Base-by-base conservation (phyloP, 2,329 filamentous ascomycete species). In the Cryphonectria naterciae region DNA sequence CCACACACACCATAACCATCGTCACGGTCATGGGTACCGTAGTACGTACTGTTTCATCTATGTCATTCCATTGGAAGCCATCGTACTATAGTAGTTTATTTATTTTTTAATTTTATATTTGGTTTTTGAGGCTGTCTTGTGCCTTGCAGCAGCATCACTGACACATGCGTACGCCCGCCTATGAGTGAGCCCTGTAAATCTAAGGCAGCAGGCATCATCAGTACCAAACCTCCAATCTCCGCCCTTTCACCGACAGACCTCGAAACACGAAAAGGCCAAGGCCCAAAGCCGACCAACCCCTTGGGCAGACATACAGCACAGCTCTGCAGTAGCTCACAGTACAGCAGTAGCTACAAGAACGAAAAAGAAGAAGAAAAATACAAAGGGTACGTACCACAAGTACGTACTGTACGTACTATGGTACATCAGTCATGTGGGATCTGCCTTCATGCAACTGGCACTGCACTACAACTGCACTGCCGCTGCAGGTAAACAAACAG, bases 241-340 rank as follows among this genome's bases (percentile, higher is more conserved):
- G 70, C 67, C 63, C 54, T 67, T 64, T 67, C 58, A 63, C 67
- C 70, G 66, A 71, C 69, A 58, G 39, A 49, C 58, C 64, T 69
- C 41, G 58, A 65, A 65, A 65, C 63, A 65, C 39, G 15, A 46
- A 63, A 49, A n/a, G n/a, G 43, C 41, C 41, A 35, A 65, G 37
- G 43, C 43, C 37, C 43, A 32, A 49, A 49, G 19, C 19, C 19
- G 46, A 22, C 19, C 17, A 49, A 49, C 7, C 63, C 43, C 63
- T 43, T 65, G 63, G 63, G 63, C 63, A 65, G 13, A 35, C 22
- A 65, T 28, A 41, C 63, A 49, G 41, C 41, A 32, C 22, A 64
- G 7, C n/a, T 25, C 2, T 49, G 22, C 46, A 49, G 46, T 49
- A 49, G 46, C 22, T 32, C 32, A 32, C 4, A 32, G 32, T 49